Base-by-base conservation (phyloP, 176 grass and related monocot genomes). In the Triticum urartu region DNA sequence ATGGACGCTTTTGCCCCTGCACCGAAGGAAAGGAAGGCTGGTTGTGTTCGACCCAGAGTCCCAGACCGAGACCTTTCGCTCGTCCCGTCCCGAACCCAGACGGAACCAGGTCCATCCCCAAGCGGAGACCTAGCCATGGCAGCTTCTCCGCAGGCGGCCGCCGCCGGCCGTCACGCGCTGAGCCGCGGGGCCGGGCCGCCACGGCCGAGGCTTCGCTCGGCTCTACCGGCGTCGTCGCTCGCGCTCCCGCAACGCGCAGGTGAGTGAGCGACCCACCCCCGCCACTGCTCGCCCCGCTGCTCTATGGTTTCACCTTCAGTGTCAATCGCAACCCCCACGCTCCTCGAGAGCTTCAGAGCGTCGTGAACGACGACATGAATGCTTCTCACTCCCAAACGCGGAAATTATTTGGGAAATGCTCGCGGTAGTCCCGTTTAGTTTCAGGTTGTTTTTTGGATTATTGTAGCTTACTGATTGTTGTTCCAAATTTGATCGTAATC, bases 111-210 rank as follows among this genome's bases (percentile, higher is more conserved):
- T 50, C 74, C 74, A 77, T 77, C 74, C 74, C 52, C 28, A 77
- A 58, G 47, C 74, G 17, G 45, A 77, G 74, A 77, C 74, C 74
- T 77, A 77, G 47, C 74, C 74, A 77, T 77, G 74, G 74, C 74
- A 77, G 74, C 74, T 17, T 77, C 74, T 34, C 74, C 47, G 74
- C 74, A 77, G 18, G 74, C 74, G 74, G 74, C 47, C 17, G 74
- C 74, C 74, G 74, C 74, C 47, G 48, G 74, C 74, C 74, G 74
- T 3, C 74, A 77, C 28, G 47, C 47, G 26, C 74, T 77, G 4
- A 7, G 47, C 74, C 74, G 26, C 9, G 47, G 74, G 28, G 74
- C 74, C 47, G 74, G 4, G 47, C 74, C 47, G 47, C 47, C 74
- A 47, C 52, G 47, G 74, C 47, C 40, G 42, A 28, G 42, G 72